Percentiles rank a stretch among this genome's conserved stretches.
Conservation (phyloP, 345 rosid species). For the Pseudoturritis turrita region DNA sequence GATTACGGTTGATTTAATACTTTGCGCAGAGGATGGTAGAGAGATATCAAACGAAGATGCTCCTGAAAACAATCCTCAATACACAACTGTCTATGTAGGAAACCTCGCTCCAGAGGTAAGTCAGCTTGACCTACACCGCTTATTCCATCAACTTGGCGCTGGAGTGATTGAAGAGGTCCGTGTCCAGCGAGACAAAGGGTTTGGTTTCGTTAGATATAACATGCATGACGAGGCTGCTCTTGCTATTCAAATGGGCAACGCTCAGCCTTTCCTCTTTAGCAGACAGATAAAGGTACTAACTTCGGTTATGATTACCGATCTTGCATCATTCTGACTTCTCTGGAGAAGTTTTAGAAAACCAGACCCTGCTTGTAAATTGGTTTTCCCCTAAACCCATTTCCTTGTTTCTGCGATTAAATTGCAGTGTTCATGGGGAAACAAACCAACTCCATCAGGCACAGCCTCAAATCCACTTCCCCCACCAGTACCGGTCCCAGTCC, state of each 20-base stretch:
- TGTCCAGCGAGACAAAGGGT: slow-evolving; percentile 87
- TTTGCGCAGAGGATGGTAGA: slow-evolving; percentile 74
- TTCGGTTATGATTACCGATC: background rate
- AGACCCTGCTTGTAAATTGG: too few species aligned
- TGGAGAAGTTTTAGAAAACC: background rate
- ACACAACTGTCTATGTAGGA: slow-evolving; percentile 94
- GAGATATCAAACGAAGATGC: slow-evolving; percentile 63
- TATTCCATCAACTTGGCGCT: slow-evolving; percentile 66
- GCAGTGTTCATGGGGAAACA: slow-evolving; percentile 97
- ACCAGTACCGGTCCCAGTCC: slow-evolving; percentile 50
- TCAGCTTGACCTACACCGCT: slow-evolving; percentile 69
- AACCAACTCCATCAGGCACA: slow-evolving; percentile 84
- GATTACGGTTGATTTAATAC: background rate
- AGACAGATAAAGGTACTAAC: slow-evolving; percentile 68
- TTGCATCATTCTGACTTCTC: background rate
- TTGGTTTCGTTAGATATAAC: slow-evolving; percentile 85
- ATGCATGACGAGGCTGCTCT: slow-evolving; percentile 77
- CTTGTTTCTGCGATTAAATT: background rate
- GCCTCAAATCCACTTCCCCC: slow-evolving; percentile 84
- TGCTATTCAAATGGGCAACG: slow-evolving; percentile 87
- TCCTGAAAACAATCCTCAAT: slow-evolving; percentile 89
- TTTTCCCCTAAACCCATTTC: background rate
- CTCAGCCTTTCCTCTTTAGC: slow-evolving; percentile 55
- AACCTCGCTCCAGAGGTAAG: slow-evolving; percentile 91
- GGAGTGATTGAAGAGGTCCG: slow-evolving; percentile 94